phyloP scores from a whole-genome alignment of 306 rosid genomes.

The Quercus robur region DNA sequence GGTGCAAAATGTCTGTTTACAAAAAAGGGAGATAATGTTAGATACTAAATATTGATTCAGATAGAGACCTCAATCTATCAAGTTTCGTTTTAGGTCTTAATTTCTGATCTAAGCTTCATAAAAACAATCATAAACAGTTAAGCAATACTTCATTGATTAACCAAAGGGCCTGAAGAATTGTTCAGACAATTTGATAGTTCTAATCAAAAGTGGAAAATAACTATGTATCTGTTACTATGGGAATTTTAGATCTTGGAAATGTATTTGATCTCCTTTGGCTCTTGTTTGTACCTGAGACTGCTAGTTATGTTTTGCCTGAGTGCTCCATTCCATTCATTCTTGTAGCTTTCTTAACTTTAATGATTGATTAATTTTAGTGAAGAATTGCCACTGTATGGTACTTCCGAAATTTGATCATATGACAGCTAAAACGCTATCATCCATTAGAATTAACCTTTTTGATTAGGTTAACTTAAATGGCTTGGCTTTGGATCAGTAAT shows the following conservation, averaged over 20 bases:
- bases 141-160: background rate
- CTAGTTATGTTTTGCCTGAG: background rate
- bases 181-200: background rate
- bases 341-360: background rate
- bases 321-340: background rate
- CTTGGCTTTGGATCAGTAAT: background rate
- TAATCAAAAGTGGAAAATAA: background rate
- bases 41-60: background rate
- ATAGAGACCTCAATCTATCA: background rate
- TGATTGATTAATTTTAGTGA: too few relatives aligned
- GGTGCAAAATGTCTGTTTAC: background rate
- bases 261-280: background rate
- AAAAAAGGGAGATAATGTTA: slow-evolving; percentile 2
- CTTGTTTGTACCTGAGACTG: background rate
- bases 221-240: background rate
- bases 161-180: background rate
- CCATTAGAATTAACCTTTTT: too few relatives aligned
- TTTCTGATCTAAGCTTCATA: background rate
- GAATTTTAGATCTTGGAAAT: too few relatives aligned
- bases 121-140: background rate
- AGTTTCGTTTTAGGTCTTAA: background rate
- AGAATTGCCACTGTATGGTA: too few relatives aligned
- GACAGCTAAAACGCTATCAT: too few relatives aligned
- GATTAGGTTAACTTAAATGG: background rate
- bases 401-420: too few relatives aligned